Conservation (phyloP, 1,284 basidiomycete genomes). For the Mycena sp. region DNA sequence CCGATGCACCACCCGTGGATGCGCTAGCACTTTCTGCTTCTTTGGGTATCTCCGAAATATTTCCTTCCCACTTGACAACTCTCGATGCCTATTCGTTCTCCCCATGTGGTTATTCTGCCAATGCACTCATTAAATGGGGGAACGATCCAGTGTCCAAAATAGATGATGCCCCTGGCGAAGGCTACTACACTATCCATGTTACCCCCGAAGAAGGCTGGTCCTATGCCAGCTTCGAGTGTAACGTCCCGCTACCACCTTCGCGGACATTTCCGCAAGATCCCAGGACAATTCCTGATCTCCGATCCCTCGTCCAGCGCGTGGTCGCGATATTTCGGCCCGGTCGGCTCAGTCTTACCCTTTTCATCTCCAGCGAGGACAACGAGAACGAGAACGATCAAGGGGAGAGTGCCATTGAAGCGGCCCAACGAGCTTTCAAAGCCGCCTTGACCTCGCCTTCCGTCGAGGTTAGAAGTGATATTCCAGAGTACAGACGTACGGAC, state of each 20-base stretch:
- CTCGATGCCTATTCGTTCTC: slow-evolving; percentile 95
- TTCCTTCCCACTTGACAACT: slow-evolving; percentile 81
- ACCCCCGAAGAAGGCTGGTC: slow-evolving; percentile 98
- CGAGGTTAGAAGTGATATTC: slow-evolving; percentile 16
- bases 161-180: slow-evolving; percentile 62
- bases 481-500: slow-evolving; percentile 81
- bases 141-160: slow-evolving; percentile 40
- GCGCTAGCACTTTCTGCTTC: slow-evolving; percentile 76
- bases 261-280: slow-evolving; percentile 46
- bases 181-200: slow-evolving; percentile 99
- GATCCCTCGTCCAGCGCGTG: slow-evolving; percentile 86
- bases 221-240: slow-evolving; percentile 98
- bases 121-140: slow-evolving; percentile 85
- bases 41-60: slow-evolving; percentile 88
- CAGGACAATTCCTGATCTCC: slow-evolving; percentile 72
- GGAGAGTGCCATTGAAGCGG: slow-evolving; percentile 68
- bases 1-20: slow-evolving; percentile 63
- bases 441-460: slow-evolving; percentile 51
- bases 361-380: slow-evolving; percentile 80
- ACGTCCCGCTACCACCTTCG: slow-evolving; percentile 79
- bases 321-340: slow-evolving; percentile 94
- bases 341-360: slow-evolving; percentile 89
- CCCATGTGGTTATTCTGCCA: slow-evolving; percentile 97
- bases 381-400: slow-evolving; percentile 56
- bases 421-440: slow-evolving; percentile 73